Evolutionary conservation across 768 basidiomycete genomes (phyloP).

Genomic region (Leucosporidium yakuticum): DNA sequence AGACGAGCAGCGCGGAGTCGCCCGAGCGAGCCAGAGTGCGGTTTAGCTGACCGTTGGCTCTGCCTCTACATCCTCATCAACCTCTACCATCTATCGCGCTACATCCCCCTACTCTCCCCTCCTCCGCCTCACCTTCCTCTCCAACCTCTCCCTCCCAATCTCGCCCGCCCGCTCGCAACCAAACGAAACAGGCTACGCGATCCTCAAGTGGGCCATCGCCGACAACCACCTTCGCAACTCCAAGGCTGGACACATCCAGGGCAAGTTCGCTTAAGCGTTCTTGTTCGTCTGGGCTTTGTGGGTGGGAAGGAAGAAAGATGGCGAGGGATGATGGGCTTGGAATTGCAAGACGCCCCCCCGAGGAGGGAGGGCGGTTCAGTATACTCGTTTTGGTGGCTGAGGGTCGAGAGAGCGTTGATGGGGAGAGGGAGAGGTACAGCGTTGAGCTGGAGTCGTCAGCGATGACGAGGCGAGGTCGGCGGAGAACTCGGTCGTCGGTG

Average conservation of each 20-base stretch:
- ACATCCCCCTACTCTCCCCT: neutral
- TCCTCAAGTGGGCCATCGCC: constrained; percentile 31
- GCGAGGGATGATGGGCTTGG: too few relatives aligned
- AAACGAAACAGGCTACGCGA: constrained; percentile 24
- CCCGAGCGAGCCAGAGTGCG: neutral
- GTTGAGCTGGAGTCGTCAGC: too few relatives aligned
- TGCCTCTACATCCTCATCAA: neutral
- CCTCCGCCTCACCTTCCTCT: neutral
- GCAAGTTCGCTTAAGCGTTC: constrained; percentile 4
- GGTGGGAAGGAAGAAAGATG: neutral
- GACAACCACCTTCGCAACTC: constrained; percentile 36
- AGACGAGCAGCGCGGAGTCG: neutral
- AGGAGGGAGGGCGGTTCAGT: too few relatives aligned
- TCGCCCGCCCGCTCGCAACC: neutral
- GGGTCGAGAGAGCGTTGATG: too few relatives aligned
- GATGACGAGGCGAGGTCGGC: too few relatives aligned
- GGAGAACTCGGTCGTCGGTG: too few relatives aligned
- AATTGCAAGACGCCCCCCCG: too few relatives aligned
- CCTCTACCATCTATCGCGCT: neutral
- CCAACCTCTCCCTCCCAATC: neutral
- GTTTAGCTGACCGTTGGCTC: neutral
- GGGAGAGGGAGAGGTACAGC: too few relatives aligned
- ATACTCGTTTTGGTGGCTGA: too few relatives aligned
- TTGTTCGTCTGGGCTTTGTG: neutral
- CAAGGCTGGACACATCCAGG: constrained; percentile 8